Evolutionary conservation across 2,329 filamentous ascomycete species (phyloP), one percentile per base, ranked within the genome.

Genomic region (Phialophora expanda): DNA sequence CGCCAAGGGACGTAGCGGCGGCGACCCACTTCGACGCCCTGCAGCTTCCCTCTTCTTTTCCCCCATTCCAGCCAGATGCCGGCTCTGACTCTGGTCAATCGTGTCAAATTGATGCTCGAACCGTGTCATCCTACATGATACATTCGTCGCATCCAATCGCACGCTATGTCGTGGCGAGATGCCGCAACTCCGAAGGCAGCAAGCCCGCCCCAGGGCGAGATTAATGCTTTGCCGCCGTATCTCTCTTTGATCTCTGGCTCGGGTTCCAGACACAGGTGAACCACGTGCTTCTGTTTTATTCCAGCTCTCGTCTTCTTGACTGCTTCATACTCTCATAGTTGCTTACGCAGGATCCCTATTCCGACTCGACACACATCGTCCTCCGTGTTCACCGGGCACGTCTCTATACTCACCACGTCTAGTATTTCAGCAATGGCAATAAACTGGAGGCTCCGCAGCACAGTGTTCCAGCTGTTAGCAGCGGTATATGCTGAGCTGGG

Each of bases 401-500:
- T n/a, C 38, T 44, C 4, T 4, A 53, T 8, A 59, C 24, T n/a
- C 41, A 50, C 24, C 24, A 11, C 41, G 24, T 6, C 17, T 14
- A 48, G 41, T 12, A 12, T 12, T 32, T 24, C 56, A 59, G 9
- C 24, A 6, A 66, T 66, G 65, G 38, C 62, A 11, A 66, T 67
- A 26, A 67, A 66, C 57, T 69, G 67, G 67, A 55, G 48, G 17
- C 55, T 56, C 11, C 59, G 62, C 28, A 65, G 59, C 9, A 59
- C 56, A n/a, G 59, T 69, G 1, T 69, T 67, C 53, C 56, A 56
- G 20, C 56, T 66, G 14, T 44, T 69, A n/a, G 65, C 61, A 32
- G 65, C 67, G 7, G 61, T 66, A n/a, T 67, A 66, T 46, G 65
- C 67, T 24, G 67, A 63, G n/a, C 24, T 69, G 20, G 67, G 67